Evolutionary conservation across 495 filamentous ascomycete genomes (phyloP).

Genomic region (Neurospora sp.): DNA sequence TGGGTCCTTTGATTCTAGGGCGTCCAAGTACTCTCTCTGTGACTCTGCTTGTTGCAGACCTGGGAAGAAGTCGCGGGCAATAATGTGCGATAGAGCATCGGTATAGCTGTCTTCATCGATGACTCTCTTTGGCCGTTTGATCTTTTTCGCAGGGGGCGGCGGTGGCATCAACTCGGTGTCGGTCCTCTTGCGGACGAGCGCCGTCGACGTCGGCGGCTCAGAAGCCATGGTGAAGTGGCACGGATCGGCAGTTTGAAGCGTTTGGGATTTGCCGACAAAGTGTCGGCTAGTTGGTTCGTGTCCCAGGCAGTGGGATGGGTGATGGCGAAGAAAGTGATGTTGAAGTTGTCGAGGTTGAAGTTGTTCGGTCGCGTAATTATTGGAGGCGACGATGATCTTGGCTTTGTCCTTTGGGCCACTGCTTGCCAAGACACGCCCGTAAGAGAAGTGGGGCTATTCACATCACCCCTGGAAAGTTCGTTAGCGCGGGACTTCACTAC

Average conservation of each 20-base stretch:
- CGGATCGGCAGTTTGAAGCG: background rate
- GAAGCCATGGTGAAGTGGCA: slow-evolving; percentile 20
- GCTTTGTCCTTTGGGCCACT: background rate
- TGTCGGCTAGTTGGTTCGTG: background rate
- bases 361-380: background rate
- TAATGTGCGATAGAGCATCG: slow-evolving; percentile 82
- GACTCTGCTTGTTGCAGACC: slow-evolving; percentile 75
- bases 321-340: background rate
- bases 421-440: background rate
- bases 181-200: slow-evolving; percentile 53
- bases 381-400: background rate
- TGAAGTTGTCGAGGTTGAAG: background rate
- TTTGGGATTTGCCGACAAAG: background rate
- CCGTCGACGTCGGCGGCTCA: slow-evolving; percentile 16
- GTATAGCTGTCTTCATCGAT: slow-evolving; percentile 94
- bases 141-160: slow-evolving; percentile 78
- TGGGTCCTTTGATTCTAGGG: slow-evolving; percentile 70
- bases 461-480: too few species aligned
- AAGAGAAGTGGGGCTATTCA: background rate
- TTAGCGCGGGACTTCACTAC: too few species aligned
- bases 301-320: background rate
- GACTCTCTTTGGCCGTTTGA: slow-evolving; percentile 82
- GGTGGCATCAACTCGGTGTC: slow-evolving; percentile 81
- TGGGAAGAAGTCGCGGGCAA: slow-evolving; percentile 93
- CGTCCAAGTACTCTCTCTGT: slow-evolving; percentile 87